Conservation (phyloP, 78 protist genomes). For the Cyanophora paradoxa region DNA sequence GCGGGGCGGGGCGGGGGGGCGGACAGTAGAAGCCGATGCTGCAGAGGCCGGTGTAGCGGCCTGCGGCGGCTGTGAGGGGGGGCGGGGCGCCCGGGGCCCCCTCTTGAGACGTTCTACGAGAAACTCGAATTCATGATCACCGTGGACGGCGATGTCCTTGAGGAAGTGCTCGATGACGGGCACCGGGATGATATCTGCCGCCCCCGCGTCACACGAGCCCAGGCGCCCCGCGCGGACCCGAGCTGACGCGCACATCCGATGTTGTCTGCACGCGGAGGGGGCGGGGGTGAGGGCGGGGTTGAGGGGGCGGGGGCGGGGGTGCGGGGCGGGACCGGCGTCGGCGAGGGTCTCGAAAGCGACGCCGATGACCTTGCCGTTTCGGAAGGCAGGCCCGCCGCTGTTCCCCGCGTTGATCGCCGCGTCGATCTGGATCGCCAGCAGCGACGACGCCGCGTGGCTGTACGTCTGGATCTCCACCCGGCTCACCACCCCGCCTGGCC, state of each 20-base stretch:
- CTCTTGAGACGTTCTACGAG: background rate
- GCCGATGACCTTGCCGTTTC: slow-evolving; percentile 53
- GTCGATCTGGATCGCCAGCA: slow-evolving; percentile 64
- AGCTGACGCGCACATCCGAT: too few relatives aligned
- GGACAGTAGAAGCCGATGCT: background rate
- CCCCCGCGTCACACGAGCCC: too few relatives aligned
- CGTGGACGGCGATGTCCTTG: background rate
- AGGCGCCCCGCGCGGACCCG: too few relatives aligned
- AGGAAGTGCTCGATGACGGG: slow-evolving; percentile 49
- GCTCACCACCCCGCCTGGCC: slow-evolving; percentile 64
- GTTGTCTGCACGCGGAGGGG: too few relatives aligned
- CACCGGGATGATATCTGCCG: slow-evolving; percentile 61
- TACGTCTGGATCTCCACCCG: slow-evolving; percentile 55
- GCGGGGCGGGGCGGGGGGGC: background rate
- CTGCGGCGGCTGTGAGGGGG: background rate
- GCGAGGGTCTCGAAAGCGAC: slow-evolving; percentile 59
- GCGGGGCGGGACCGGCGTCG: slow-evolving; percentile 39
- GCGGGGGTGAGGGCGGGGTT: too few relatives aligned
- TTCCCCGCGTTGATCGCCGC: slow-evolving; percentile 79
- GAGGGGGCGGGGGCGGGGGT: too few relatives aligned
- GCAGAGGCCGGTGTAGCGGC: slow-evolving; percentile 23
- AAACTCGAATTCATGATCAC: too few relatives aligned
- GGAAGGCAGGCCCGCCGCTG: slow-evolving; percentile 70
- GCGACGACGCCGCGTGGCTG: background rate
- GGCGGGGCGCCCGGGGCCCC: too few relatives aligned